Evolutionary conservation across 352 stramenopile genomes (phyloP), one percentile per base, ranked within the genome.

Genomic region (Phytophthora aleatoria): DNA sequence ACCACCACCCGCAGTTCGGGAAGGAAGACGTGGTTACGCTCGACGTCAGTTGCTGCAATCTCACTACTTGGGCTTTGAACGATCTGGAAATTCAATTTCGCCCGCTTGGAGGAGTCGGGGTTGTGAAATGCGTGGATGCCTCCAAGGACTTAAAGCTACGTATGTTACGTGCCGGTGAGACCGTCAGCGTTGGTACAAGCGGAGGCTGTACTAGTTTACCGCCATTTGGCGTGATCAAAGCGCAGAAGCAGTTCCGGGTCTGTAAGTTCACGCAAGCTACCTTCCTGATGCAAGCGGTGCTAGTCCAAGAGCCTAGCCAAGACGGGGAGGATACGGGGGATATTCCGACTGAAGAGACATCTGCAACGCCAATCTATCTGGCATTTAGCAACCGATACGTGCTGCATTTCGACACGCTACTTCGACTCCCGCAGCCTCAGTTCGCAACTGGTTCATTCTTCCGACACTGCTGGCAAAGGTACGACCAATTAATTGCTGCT

Each of bases 81-180:
- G 82, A 90, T 36, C 84, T 94, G 56, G 81, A 88, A 69, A 71
- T 94, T 52, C 76, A 80, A 3, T 73, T 93, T 45, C 79, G 67
- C 3, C 64, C 79, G 3, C 48, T 81, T 13, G 69, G 56, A 50
- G 79, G 77, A 2, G 64, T 75, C 3, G 71, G 81, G 20, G 56
- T 71, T 42, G 47, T 73, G 42, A 77, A 80, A 30, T 91, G 76
- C 42, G 61, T 89, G 9, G 82, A 89, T n/a, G 20, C 54, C 7
- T 75, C 69, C 4, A 87, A 89, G 20, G 78, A 91, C 38, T 66
- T 90, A 42, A 87, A 78, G 49, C 62, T 93, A 9, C 77, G 81
- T 5, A 35, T 77, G 27, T 28, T 91, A 35, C 65, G 74, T 24
- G 57, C 81, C 15, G 70, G 71, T 6, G 80, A 76, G 41, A 76